phyloP scores from a whole-genome alignment of 202 grass and related monocot genomes.

The Hordeum pubiflorum region DNA sequence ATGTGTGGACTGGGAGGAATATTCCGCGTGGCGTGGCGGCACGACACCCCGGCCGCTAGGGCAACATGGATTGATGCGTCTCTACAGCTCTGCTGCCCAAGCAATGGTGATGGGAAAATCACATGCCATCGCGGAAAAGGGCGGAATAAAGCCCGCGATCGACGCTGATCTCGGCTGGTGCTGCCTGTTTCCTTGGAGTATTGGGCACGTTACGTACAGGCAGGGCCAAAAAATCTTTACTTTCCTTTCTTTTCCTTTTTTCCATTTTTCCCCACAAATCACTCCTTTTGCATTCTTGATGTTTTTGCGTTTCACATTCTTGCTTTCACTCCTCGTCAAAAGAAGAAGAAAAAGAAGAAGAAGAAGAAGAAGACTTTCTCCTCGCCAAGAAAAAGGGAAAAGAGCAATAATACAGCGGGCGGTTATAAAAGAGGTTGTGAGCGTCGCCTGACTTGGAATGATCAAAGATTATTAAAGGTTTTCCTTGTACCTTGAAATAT shows the following conservation, averaged over 20 bases:
- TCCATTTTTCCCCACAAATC: background rate
- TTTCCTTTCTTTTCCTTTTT: background rate
- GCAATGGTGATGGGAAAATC: constrained; percentile 21
- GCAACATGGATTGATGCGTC: constrained; percentile 26
- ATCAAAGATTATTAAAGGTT: too few species aligned
- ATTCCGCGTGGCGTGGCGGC: constrained; percentile 7
- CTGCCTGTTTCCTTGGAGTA: constrained; percentile 19
- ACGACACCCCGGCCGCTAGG: background rate
- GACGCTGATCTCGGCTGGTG: background rate
- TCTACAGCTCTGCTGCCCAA: background rate
- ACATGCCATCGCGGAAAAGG: constrained; percentile 3
- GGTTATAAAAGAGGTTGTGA: too few species aligned
- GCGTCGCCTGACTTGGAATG: too few species aligned
- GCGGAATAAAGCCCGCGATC: background rate
- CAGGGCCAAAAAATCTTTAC: background rate
- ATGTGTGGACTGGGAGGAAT: background rate
- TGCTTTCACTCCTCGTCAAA: background rate
- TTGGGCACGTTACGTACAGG: constrained; percentile 25
- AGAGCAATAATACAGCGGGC: too few species aligned
- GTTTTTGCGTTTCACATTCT: background rate
- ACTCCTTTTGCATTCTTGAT: background rate
- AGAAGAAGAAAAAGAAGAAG: too few species aligned
- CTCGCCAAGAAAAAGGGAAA: too few species aligned
- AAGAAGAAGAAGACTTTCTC: too few species aligned
- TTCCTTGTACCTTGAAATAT: too few species aligned